These are phyloP conservation scores for Periconia sp. DNA, from an alignment of 2,329 filamentous ascomycete species.

Conservation along the genomic window DNA sequence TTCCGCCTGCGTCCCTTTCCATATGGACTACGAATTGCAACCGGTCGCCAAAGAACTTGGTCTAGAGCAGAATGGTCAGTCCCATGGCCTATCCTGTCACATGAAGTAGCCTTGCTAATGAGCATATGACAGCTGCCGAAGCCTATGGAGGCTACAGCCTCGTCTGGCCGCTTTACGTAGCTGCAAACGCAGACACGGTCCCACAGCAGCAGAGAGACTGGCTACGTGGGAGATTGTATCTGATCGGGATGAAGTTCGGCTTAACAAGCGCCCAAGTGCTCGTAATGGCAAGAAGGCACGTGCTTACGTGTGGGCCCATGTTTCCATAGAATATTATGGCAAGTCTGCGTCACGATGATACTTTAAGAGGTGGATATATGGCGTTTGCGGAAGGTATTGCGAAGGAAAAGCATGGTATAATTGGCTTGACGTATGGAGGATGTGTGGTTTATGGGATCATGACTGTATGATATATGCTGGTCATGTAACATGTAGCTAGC, in stretches of 20 bases:
- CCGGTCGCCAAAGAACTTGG: constrained; percentile 38
- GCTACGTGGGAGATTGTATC: constrained; percentile 42
- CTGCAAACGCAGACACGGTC: constrained; percentile 44
- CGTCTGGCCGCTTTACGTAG: constrained; percentile 50
- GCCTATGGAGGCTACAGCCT: constrained; percentile 48
- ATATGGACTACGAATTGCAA: constrained; percentile 46
- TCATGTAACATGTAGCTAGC: too few relatives aligned
- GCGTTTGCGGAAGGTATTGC: too few relatives aligned
- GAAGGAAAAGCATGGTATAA: too few relatives aligned
- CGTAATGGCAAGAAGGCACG: constrained; percentile 40
- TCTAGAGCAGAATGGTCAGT: constrained; percentile 43
- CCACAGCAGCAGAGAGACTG: constrained; percentile 44
- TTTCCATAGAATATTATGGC: constrained; percentile 31
- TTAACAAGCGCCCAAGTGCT: constrained; percentile 43
- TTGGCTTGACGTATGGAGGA: too few relatives aligned
- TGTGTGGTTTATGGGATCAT: too few relatives aligned
- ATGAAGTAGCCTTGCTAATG: constrained; percentile 16
- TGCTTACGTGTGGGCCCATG: constrained; percentile 45
- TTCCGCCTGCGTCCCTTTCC: constrained; percentile 47
- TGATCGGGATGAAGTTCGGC: constrained; percentile 46
- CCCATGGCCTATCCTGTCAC: background rate
- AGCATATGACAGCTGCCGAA: constrained; percentile 37
- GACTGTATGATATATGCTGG: too few relatives aligned
- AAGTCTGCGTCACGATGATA: too few relatives aligned
- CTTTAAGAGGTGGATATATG: too few relatives aligned